Evolutionary conservation across 306 rosid species (phyloP).

Genomic region (Cucumis cinereus): DNA sequence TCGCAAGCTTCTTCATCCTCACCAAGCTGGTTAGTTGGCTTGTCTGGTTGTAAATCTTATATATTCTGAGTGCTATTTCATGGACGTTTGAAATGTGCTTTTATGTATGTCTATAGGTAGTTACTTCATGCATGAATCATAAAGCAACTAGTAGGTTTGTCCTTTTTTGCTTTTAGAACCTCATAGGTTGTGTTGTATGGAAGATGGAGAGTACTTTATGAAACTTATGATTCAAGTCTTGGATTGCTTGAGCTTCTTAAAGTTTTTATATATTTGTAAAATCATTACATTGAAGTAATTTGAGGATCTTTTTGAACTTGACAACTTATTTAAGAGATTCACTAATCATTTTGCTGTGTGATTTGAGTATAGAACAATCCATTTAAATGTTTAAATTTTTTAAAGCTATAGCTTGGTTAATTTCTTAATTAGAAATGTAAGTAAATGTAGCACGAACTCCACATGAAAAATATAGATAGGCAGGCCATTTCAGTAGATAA

Average conservation of each 20-base stretch:
- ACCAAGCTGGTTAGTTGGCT: neutral
- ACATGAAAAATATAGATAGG: neutral
- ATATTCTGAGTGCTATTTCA: neutral
- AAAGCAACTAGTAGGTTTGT: neutral
- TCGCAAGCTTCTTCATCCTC: conserved; percentile 14
- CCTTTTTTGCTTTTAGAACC: conserved; percentile 14
- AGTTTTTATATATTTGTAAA: neutral
- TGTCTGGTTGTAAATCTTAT: neutral
- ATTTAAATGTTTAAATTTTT: neutral
- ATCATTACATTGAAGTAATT: neutral
- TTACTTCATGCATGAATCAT: conserved; percentile 10
- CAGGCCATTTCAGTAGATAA: too few species aligned
- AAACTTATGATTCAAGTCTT: neutral
- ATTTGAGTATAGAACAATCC: neutral
- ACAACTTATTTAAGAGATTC: neutral
- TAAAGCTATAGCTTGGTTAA: neutral
- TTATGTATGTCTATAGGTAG: neutral
- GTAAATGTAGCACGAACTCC: neutral
- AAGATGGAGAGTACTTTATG: neutral
- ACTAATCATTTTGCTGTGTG: neutral
- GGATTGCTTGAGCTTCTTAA: conserved; percentile 7
- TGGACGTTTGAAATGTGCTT: neutral
- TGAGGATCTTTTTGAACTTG: neutral
- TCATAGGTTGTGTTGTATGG: neutral
- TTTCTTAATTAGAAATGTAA: neutral